Percentiles rank a stretch among this genome's conserved stretches.
These are phyloP conservation scores for Cyberlindnera suaveolens DNA, from an alignment of 805 yeast genomes.

Conservation along the genomic window DNA sequence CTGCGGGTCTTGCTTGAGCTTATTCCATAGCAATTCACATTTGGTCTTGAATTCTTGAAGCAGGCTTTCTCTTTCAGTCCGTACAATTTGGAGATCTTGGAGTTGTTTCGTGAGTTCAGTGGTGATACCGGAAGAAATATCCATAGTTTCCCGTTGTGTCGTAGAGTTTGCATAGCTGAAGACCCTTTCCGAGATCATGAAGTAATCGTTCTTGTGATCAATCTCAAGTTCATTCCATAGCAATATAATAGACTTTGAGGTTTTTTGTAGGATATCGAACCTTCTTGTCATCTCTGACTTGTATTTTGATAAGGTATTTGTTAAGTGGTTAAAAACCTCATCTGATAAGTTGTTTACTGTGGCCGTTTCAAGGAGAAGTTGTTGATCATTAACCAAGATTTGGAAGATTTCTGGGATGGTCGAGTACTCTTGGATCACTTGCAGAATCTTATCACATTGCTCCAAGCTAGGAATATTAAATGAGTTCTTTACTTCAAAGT, in stretches of 20 bases:
- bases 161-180: constrained; percentile 4
- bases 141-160: neutral
- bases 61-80: constrained; percentile 11
- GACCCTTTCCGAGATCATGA: constrained; percentile 16
- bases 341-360: constrained; percentile 21
- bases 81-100: constrained; percentile 7
- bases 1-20: constrained; percentile 41
- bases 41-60: constrained; percentile 25
- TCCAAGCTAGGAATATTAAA: constrained; percentile 15
- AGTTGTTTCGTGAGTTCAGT: constrained; percentile 7
- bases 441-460: constrained; percentile 4
- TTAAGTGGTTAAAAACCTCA: constrained; percentile 5
- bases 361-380: constrained; percentile 16
- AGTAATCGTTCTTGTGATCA: constrained; percentile 14
- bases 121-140: constrained; percentile 10
- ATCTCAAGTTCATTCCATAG: constrained; percentile 21
- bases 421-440: constrained; percentile 2
- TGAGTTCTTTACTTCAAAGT: neutral
- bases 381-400: constrained; percentile 13
- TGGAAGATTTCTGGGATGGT: constrained; percentile 16
- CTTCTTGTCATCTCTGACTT: constrained; percentile 18
- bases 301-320: constrained; percentile 6
- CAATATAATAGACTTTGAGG: constrained; percentile 10
- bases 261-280: constrained; percentile 3
- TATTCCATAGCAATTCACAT: constrained; percentile 50